Conservation (phyloP, 1,284 basidiomycete genomes). For the Apiotrichum sp. region DNA sequence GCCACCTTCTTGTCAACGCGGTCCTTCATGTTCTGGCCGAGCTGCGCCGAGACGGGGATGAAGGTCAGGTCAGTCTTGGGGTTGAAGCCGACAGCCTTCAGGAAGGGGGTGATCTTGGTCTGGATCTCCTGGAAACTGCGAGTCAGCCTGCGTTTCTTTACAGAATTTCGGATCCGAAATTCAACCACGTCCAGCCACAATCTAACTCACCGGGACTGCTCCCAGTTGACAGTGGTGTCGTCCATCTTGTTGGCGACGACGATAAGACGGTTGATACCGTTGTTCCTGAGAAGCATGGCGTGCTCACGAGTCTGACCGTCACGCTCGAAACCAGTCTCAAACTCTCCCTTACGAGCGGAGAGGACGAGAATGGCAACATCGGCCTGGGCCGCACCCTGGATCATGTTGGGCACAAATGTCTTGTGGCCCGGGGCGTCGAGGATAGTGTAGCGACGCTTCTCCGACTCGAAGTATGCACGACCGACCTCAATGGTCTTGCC, state of each 20-base stretch:
- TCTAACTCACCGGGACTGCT: conserved; percentile 59
- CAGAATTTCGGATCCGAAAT: no score
- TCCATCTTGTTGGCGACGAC: conserved; percentile 98
- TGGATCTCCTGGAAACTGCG: conserved; percentile 66
- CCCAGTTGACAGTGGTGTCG: conserved; percentile 84
- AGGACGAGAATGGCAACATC: conserved; percentile 92
- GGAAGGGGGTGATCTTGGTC: conserved; percentile 79
- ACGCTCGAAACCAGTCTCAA: conserved; percentile 94
- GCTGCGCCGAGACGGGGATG: conserved; percentile 86
- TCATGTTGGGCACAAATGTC: conserved; percentile 88
- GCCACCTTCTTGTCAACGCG: conserved; percentile 60
- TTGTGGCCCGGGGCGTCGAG: conserved; percentile 97
- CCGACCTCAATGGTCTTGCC: conserved; percentile 97
- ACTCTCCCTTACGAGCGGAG: conserved; percentile 93
- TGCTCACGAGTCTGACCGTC: conserved; percentile 97
- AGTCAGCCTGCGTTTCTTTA: conserved; percentile 26
- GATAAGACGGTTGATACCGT: conserved; percentile 81
- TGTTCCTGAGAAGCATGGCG: conserved; percentile 94
- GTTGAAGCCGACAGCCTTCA: conserved; percentile 79
- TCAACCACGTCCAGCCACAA: no score
- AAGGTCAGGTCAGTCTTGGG: conserved; percentile 85
- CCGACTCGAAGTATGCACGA: conserved; percentile 89
- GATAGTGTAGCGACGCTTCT: conserved; percentile 78
- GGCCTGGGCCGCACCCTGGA: conserved; percentile 90
- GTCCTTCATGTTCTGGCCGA: conserved; percentile 86